Evolutionary conservation across 176 grass and related monocot genomes (phyloP).

Genomic region (Aegilops longissima): DNA sequence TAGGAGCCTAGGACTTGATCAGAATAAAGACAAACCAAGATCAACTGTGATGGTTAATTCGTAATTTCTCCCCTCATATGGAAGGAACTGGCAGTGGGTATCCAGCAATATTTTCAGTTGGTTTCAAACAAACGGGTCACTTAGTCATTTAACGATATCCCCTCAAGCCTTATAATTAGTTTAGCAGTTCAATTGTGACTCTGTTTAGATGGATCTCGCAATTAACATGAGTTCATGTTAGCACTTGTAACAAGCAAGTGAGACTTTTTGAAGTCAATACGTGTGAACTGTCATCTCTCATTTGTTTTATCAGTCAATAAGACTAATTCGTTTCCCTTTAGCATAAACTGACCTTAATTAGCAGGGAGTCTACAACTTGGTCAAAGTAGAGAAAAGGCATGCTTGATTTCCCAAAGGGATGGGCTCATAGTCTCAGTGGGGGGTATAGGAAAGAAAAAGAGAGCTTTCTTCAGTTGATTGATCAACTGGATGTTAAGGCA

Average conservation of each 20-base stretch:
- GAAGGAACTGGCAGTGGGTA: background rate
- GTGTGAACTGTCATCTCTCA: background rate
- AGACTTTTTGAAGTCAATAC: background rate
- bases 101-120: background rate
- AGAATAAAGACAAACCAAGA: no score
- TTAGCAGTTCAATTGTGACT: background rate
- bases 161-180: background rate
- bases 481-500: no score
- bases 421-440: no score
- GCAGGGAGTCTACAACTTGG: background rate
- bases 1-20: background rate
- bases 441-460: no score
- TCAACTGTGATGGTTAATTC: background rate
- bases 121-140: background rate
- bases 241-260: background rate
- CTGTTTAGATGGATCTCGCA: background rate
- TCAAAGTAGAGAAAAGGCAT: background rate
- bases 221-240: background rate
- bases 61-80: background rate
- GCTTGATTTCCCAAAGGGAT: background rate
- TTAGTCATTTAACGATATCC: background rate
- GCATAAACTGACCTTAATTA: background rate
- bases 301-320: background rate
- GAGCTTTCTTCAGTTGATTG: no score
- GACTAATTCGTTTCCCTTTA: background rate